Conservation (phyloP, 441 rosid genomes). For the Croton laevigatus region DNA sequence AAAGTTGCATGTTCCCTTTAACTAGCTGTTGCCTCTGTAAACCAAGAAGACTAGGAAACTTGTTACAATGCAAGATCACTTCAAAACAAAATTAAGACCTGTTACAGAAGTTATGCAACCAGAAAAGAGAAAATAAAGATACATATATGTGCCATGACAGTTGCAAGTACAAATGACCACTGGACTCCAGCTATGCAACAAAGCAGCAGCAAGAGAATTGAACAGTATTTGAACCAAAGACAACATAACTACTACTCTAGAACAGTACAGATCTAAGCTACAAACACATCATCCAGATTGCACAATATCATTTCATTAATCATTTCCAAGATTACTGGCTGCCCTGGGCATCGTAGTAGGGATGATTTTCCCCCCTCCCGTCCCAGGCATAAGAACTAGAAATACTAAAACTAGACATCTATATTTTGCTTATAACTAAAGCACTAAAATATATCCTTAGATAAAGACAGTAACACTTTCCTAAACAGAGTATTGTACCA, state of each 20-base stretch:
- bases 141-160: background rate
- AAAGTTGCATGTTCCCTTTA: conserved; percentile 99
- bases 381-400: background rate
- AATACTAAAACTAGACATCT: background rate
- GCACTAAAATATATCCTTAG: background rate
- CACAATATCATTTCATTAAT: background rate
- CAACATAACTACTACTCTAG: background rate
- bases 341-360: background rate
- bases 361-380: background rate
- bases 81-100: background rate
- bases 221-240: background rate
- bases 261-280: background rate
- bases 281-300: background rate
- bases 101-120: background rate
- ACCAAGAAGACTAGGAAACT: conserved; percentile 17
- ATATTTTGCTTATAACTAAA: background rate
- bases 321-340: background rate
- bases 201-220: background rate
- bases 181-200: background rate
- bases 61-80: conserved; percentile 3
- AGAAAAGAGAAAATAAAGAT: background rate
- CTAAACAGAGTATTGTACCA: background rate
- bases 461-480: background rate
- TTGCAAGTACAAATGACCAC: background rate
- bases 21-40: conserved; percentile 89